Conservation (phyloP, 2,329 filamentous ascomycete species). For the Aspergillus novoparasiticus region DNA sequence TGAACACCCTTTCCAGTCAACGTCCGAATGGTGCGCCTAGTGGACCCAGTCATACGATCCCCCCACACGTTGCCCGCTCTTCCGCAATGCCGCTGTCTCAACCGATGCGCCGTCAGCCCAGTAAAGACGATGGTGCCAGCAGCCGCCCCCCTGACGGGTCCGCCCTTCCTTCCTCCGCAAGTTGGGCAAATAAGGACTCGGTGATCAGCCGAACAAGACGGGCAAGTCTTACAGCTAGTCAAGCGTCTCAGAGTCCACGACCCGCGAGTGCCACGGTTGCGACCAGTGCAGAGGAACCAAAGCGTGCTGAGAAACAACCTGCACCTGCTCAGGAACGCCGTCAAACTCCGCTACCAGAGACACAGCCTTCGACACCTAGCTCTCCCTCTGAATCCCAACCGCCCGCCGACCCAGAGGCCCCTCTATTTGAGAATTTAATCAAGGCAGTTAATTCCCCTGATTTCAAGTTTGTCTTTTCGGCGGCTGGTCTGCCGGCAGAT, state of each 20-base stretch:
- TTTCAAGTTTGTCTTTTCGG: conserved; percentile 59
- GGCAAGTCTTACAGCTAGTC: conserved; percentile 77
- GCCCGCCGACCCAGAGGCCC: conserved; percentile 27
- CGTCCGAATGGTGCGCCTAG: conserved; percentile 47
- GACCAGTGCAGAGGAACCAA: conserved; percentile 38
- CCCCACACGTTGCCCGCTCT: conserved; percentile 48
- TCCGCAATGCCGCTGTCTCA: conserved; percentile 55
- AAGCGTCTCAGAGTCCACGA: conserved; percentile 79
- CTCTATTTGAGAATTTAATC: conserved; percentile 45
- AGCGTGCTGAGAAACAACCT: conserved; percentile 36
- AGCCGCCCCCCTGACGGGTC: conserved; percentile 71
- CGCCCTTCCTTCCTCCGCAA: conserved; percentile 89
- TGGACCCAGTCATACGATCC: conserved; percentile 32
- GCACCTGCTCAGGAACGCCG: conserved; percentile 27
- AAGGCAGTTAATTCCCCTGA: conserved; percentile 51
- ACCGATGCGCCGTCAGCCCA: conserved; percentile 72
- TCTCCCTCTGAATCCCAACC: conserved; percentile 22
- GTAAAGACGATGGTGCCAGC: conserved; percentile 68
- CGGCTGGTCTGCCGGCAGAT: conserved; percentile 48
- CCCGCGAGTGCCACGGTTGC: conserved; percentile 51
- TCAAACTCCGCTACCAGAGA: conserved; percentile 27
- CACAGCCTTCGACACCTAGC: conserved; percentile 23
- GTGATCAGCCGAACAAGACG: conserved; percentile 67
- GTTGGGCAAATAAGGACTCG: conserved; percentile 77
- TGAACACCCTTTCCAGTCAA: conserved; percentile 85